Evolutionary conservation across 768 basidiomycete species (phyloP).

Genomic region (Leucogyrophana mollusca): DNA sequence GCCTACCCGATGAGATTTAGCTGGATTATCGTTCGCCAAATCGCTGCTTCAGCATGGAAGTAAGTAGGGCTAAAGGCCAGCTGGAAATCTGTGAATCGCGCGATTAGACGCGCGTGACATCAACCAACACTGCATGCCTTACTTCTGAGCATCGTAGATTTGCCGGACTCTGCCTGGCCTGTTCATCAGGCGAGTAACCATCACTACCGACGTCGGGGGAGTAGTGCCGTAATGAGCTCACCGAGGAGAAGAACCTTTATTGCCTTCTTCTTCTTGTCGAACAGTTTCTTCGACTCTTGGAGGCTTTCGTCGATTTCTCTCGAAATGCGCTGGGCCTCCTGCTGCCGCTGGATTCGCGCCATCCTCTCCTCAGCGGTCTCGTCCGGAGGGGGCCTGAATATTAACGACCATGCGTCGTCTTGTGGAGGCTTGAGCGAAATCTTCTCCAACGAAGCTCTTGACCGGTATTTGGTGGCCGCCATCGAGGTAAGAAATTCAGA

Average conservation of each 20-base stretch:
- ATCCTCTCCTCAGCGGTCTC: constrained; percentile 9
- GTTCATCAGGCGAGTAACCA: neutral
- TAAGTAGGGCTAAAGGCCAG: constrained; percentile 60
- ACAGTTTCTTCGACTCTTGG: constrained; percentile 17
- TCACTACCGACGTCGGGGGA: neutral
- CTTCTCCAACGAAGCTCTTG: neutral
- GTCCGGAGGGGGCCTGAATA: constrained; percentile 16
- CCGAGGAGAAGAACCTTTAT: constrained; percentile 29
- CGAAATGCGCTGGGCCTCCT: constrained; percentile 21
- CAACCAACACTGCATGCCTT: no score
- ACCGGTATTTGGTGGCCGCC: neutral
- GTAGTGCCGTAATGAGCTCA: neutral
- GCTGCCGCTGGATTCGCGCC: constrained; percentile 14
- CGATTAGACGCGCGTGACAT: neutral
- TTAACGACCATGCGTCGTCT: constrained; percentile 22
- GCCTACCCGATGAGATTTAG: constrained; percentile 65
- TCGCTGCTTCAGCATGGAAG: constrained; percentile 53
- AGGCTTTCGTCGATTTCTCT: constrained; percentile 29
- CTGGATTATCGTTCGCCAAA: constrained; percentile 67
- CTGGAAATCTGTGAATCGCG: constrained; percentile 54
- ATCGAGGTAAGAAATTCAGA: neutral
- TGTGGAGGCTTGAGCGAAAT: neutral
- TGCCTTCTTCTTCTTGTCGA: constrained; percentile 25
- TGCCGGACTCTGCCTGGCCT: constrained; percentile 31
- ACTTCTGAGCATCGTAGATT: constrained; percentile 32